These are phyloP conservation scores for Hamigera avellanea DNA, from an alignment of 495 filamentous ascomycete species.

Conservation along the genomic window DNA sequence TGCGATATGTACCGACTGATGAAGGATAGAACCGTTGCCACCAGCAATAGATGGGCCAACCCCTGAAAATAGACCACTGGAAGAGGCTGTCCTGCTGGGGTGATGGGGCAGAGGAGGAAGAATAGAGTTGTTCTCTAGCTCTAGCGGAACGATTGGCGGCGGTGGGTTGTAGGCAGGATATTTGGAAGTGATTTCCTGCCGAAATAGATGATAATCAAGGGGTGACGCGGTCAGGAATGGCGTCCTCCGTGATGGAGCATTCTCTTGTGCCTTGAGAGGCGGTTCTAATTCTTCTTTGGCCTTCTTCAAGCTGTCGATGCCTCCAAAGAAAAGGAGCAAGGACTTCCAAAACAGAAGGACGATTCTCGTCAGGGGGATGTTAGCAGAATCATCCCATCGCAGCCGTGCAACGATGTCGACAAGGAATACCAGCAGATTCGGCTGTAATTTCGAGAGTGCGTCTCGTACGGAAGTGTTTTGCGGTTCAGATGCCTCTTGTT, in stretches of 20 bases:
- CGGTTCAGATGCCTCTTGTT: conserved; percentile 20
- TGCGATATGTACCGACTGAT: conserved; percentile 95
- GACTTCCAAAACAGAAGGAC: conserved; percentile 87
- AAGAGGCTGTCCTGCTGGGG: conserved; percentile 38
- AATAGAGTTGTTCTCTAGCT: conserved; percentile 81
- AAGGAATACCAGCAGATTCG: conserved; percentile 59
- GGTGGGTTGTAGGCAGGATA: conserved; percentile 95
- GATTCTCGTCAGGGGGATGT: conserved; percentile 53
- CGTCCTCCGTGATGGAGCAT: conserved; percentile 24
- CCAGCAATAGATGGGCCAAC: conserved; percentile 29
- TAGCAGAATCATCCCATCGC: conserved; percentile 74
- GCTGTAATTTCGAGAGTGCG: conserved; percentile 40
- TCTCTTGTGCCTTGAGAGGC: conserved; percentile 17
- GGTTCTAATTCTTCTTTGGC: conserved; percentile 51
- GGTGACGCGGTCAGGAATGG: conserved; percentile 79
- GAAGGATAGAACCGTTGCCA: conserved; percentile 66
- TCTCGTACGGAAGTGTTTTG: conserved; percentile 22
- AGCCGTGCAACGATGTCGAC: conserved; percentile 64
- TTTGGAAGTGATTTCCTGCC: conserved; percentile 97
- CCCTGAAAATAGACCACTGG: conserved; percentile 29
- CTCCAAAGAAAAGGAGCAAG: conserved; percentile 74
- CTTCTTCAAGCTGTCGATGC: conserved; percentile 53
- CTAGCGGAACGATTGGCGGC: conserved; percentile 68
- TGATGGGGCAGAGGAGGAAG: conserved; percentile 75
- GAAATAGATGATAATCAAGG: conserved; percentile 89